Conservation (phyloP, 345 rosid species). For the Toxicodendron radicans region DNA sequence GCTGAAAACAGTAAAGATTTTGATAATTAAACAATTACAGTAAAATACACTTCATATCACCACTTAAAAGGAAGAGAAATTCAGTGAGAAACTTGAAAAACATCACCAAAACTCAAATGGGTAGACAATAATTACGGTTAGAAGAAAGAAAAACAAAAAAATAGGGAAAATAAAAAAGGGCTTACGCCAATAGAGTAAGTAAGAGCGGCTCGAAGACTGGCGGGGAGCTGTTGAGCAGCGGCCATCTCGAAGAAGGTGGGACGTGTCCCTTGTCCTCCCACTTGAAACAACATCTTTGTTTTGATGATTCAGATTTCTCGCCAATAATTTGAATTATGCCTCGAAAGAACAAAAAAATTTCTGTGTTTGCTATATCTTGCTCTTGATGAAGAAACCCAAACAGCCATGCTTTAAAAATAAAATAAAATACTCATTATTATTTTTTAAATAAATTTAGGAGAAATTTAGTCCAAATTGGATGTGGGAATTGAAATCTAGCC, state of each 20-base stretch:
- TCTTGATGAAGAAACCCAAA: too few relatives aligned
- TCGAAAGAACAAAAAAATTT: neutral
- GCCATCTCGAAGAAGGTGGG: conserved; percentile 99
- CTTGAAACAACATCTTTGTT: conserved; percentile 84
- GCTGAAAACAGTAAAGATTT: neutral
- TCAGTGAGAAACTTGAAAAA: neutral
- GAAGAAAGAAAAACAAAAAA: neutral
- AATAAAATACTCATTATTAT: too few relatives aligned
- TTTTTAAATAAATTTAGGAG: too few relatives aligned
- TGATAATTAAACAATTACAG: neutral
- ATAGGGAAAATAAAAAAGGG: neutral
- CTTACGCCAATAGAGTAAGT: conserved; percentile 90
- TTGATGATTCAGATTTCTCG: neutral
- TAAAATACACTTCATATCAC: neutral
- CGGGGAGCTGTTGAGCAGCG: conserved; percentile 98
- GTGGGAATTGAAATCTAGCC: too few relatives aligned
- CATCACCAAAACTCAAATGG: conserved; percentile 1
- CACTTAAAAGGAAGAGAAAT: neutral
- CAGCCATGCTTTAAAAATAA: too few relatives aligned
- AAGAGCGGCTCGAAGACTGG: conserved; percentile 96
- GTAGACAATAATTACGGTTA: neutral
- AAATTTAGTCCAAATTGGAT: too few relatives aligned
- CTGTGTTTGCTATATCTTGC: neutral
- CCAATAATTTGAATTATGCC: neutral
- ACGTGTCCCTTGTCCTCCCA: conserved; percentile 96